Percentiles rank a stretch among this genome's conserved stretches.
Evolutionary conservation across 345 rosid genomes (phyloP).

Genomic region (Salix caprea): DNA sequence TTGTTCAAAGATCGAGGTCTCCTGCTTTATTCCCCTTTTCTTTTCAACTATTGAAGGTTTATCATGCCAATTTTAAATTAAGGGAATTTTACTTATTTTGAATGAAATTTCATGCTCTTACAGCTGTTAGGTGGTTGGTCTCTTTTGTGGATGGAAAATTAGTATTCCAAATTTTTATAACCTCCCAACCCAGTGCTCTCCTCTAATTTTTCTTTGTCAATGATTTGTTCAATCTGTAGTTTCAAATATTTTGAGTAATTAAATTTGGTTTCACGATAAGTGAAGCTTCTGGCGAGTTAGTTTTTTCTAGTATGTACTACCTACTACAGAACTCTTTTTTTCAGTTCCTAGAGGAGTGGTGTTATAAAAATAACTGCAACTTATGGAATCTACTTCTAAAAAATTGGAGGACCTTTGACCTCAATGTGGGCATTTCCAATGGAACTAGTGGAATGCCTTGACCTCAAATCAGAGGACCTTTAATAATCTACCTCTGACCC

Average conservation of each 20-base stretch:
- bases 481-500: not conserved
- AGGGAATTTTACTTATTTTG: not conserved
- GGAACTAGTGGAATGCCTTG: not conserved
- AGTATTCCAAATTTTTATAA: not conserved
- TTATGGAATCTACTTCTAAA: not conserved
- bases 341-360: not conserved
- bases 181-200: not conserved
- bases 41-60: not conserved
- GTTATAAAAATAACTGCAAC: not conserved
- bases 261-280: not conserved
- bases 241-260: not conserved
- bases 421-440: not conserved
- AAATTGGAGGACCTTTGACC: not conserved
- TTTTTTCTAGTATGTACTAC: not conserved
- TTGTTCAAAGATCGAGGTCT: constrained; percentile 2
- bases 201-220: not conserved
- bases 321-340: not conserved
- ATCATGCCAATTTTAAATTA: not conserved
- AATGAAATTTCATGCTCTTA: not conserved
- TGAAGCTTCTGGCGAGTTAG: not conserved
- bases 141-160: not conserved
- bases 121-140: not conserved
- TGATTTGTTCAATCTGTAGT: not conserved
- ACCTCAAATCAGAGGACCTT: not conserved
- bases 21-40: not conserved